Evolutionary conservation across 352 stramenopile genomes (phyloP).

Genomic region (Globisporangium middletonii): DNA sequence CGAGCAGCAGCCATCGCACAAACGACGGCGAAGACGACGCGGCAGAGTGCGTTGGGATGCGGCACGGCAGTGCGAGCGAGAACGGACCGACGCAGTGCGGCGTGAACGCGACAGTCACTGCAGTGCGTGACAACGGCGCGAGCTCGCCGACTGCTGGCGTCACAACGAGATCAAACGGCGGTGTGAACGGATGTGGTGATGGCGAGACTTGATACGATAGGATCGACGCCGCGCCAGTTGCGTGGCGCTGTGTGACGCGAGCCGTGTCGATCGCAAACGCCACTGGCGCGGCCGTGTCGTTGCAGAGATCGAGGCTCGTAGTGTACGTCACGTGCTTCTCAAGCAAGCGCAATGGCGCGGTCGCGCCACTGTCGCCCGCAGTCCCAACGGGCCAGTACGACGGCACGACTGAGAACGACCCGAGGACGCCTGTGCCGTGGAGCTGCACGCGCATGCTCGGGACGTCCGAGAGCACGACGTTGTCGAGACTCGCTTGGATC

Average conservation of each 20-base stretch:
- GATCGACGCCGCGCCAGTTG: background rate
- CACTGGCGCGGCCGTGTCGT: conserved; percentile 27
- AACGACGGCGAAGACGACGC: conserved; percentile 4
- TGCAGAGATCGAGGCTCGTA: conserved; percentile 13
- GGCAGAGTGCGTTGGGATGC: conserved; percentile 13
- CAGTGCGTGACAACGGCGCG: conserved; percentile 9
- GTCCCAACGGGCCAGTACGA: conserved; percentile 10
- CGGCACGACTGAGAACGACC: conserved; percentile 10
- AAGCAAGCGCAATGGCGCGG: background rate
- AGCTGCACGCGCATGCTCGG: conserved; percentile 5
- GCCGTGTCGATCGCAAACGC: conserved; percentile 14
- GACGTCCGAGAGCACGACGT: conserved; percentile 5
- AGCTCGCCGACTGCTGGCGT: conserved; percentile 20
- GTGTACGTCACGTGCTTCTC: conserved; percentile 9
- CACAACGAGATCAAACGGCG: conserved; percentile 22
- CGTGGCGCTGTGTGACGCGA: conserved; percentile 4
- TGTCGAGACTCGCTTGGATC: conserved; percentile 5
- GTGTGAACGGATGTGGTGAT: too few relatives aligned
- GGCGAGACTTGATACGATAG: background rate
- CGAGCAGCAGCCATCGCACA: conserved; percentile 47
- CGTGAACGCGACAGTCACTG: conserved; percentile 30
- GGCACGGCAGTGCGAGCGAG: conserved; percentile 36
- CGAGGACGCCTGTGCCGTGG: conserved; percentile 8
- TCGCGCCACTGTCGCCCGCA: background rate
- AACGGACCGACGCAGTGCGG: conserved; percentile 37